A percentile compares a stretch with the other conserved stretches of the same genome.
These are phyloP conservation scores for Fusarium vanettenii DNA, from an alignment of 2,329 filamentous ascomycete species.

Conservation along the genomic window DNA sequence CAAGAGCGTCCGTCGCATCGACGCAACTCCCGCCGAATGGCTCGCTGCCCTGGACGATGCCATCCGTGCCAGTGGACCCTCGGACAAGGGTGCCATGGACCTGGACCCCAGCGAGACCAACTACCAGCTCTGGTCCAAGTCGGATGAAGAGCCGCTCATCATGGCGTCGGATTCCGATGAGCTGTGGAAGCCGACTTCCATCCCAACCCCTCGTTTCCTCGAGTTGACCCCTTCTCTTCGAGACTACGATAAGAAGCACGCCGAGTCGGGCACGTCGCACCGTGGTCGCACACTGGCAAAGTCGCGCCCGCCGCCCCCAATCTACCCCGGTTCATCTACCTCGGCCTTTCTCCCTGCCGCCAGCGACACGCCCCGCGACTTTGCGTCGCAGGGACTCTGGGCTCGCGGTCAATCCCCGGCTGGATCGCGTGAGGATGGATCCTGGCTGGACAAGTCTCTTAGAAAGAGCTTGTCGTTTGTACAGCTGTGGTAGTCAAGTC, in stretches of 20 bases:
- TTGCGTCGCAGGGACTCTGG: slow-evolving; percentile 42
- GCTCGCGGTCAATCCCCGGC: slow-evolving; percentile 24
- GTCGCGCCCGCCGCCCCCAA: slow-evolving; percentile 37
- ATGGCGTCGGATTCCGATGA: slow-evolving; percentile 15
- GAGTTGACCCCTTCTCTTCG: slow-evolving; percentile 32
- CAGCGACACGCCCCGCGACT: slow-evolving; percentile 43
- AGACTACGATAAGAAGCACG: slow-evolving; percentile 32
- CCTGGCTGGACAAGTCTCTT: slow-evolving; percentile 42
- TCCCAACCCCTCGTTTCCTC: slow-evolving; percentile 28
- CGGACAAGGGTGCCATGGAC: slow-evolving; percentile 20
- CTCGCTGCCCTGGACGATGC: slow-evolving; percentile 51
- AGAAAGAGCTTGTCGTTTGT: slow-evolving; percentile 36
- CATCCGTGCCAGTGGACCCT: slow-evolving; percentile 21
- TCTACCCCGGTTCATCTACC: slow-evolving; percentile 32
- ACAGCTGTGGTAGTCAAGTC: slow-evolving; percentile 32
- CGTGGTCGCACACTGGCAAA: slow-evolving; percentile 29
- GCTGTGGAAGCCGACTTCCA: slow-evolving; percentile 37
- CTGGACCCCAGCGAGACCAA: slow-evolving; percentile 19
- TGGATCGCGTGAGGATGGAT: slow-evolving; percentile 29
- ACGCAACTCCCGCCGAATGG: slow-evolving; percentile 50
- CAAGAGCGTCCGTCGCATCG: slow-evolving; percentile 31
- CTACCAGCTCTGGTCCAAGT: slow-evolving; percentile 43
- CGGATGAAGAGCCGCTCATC: slow-evolving; percentile 9
- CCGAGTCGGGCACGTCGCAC: slow-evolving; percentile 38
- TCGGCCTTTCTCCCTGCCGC: slow-evolving; percentile 39